Evolutionary conservation across 1,284 basidiomycete genomes (phyloP), one percentile per base, ranked within the genome.

Genomic region (Apiotrichum porosum): DNA sequence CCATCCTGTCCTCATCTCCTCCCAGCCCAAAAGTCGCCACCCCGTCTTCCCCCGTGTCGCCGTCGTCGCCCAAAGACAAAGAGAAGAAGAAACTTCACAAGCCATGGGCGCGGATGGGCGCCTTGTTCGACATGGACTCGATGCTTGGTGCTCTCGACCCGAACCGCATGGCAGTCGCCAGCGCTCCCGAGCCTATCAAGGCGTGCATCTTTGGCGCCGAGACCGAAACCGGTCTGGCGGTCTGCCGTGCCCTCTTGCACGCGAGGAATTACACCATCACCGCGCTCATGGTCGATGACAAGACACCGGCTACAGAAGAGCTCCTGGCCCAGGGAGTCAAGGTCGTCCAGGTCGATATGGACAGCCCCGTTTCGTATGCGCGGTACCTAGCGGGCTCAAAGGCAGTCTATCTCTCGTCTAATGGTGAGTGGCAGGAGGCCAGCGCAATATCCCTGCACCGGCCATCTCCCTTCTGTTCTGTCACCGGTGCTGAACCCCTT

Each of bases 121-220:
- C 26, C 35, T 24, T 44, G 24, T 46, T 55, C 36, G 49, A 51
- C 45, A 38, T 51, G 32, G 61, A 63, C 48, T 6, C 39, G n/a
- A 39, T 58, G 22, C 52, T 58, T 31, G 61, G 61, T 8, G 50
- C 61, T 2, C 51, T 63, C n/a, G 47, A 54, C 33, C 61, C 61
- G 13, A 44, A 41, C 30, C 42, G 45, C 8, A 14, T 52, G 9
- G 58, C 61, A 15, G 31, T 36, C 17, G 33, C 44, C 8, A 49
- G 42, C 12, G 36, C 49, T 1, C 54, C 56, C 14, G 43, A 52
- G 12, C 56, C 61, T 0, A 33, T 49, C 17, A 44, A 45, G 19
- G 34, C 60, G 21, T 52, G 58, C 32, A 57, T 65, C 2, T 62
- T 65, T 34, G 52, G 58, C 36, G 62, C 62, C 31, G 56, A 60